A percentile compares a stretch with the other conserved stretches of the same genome.
Evolutionary conservation across 2,329 filamentous ascomycete genomes (phyloP).

Genomic region (Penicillium sp.): DNA sequence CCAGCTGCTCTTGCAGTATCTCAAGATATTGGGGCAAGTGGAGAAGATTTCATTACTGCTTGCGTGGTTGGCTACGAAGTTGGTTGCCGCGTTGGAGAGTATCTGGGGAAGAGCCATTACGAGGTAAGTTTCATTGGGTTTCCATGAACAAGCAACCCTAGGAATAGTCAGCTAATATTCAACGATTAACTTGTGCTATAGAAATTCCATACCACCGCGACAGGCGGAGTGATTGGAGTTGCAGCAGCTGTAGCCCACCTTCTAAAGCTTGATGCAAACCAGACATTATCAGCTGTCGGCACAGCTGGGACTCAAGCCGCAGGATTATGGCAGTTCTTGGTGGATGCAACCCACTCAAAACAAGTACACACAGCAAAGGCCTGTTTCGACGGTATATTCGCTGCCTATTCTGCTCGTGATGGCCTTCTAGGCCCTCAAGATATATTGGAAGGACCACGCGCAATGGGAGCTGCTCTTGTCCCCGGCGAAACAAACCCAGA

Average conservation of each 20-base stretch:
- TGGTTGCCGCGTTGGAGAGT: slow-evolving; percentile 32
- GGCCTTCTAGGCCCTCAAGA: slow-evolving; percentile 29
- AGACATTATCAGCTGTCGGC: slow-evolving; percentile 31
- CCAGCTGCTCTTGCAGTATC: slow-evolving; percentile 33
- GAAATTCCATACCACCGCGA: slow-evolving; percentile 32
- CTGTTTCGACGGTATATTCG: slow-evolving; percentile 35
- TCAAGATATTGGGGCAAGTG: slow-evolving; percentile 29
- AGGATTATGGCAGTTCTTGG: slow-evolving; percentile 34
- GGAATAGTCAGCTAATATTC: background rate
- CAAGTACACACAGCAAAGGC: slow-evolving; percentile 36
- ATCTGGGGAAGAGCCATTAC: slow-evolving; percentile 33
- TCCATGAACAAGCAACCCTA: too few relatives aligned
- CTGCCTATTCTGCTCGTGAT: slow-evolving; percentile 30
- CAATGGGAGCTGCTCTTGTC: slow-evolving; percentile 29
- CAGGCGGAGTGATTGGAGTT: slow-evolving; percentile 30
- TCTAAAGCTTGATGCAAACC: slow-evolving; percentile 22
- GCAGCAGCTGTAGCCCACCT: slow-evolving; percentile 30
- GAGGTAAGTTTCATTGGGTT: slow-evolving; percentile 20
- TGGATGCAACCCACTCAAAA: slow-evolving; percentile 30
- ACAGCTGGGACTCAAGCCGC: slow-evolving; percentile 37
- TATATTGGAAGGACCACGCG: slow-evolving; percentile 29
- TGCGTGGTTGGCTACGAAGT: slow-evolving; percentile 37
- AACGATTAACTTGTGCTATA: slow-evolving; percentile 1
- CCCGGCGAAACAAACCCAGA: slow-evolving; percentile 3
- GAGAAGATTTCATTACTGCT: slow-evolving; percentile 32